Conservation (phyloP, 2,329 filamentous ascomycete species). For the Colletotrichum spinosum region DNA sequence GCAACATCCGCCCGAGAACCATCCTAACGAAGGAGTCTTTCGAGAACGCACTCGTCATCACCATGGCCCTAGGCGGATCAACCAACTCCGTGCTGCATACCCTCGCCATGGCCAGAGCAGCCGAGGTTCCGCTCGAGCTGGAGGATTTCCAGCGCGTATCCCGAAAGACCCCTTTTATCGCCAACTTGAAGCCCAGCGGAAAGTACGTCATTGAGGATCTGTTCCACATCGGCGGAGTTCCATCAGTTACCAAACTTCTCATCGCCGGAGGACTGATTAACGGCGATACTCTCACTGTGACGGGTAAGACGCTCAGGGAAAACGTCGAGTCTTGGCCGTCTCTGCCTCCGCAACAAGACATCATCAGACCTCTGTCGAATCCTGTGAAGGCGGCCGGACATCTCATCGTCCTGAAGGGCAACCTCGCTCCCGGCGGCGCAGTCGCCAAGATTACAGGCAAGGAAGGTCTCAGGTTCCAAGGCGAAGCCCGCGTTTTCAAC, state of each 20-base stretch:
- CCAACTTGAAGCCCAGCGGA: slow-evolving; percentile 85
- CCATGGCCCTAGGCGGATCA: slow-evolving; percentile 88
- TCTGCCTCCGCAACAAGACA: slow-evolving; percentile 80
- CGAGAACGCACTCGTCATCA: slow-evolving; percentile 89
- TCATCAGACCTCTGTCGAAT: slow-evolving; percentile 80
- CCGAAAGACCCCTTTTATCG: slow-evolving; percentile 86
- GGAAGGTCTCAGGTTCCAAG: slow-evolving; percentile 85
- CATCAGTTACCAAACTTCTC: slow-evolving; percentile 86
- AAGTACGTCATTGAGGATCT: slow-evolving; percentile 90
- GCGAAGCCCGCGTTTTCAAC: slow-evolving; percentile 85
- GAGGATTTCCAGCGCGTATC: slow-evolving; percentile 87
- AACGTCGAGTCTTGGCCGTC: slow-evolving; percentile 83
- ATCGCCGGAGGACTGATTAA: slow-evolving; percentile 81
- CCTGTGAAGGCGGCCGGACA: slow-evolving; percentile 88
- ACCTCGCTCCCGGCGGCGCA: slow-evolving; percentile 87
- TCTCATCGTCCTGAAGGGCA: slow-evolving; percentile 87
- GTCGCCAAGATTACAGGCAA: slow-evolving; percentile 98
- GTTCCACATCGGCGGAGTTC: slow-evolving; percentile 86
- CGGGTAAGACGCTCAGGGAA: slow-evolving; percentile 84
- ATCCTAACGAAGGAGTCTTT: slow-evolving; percentile 84
- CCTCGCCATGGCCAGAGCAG: slow-evolving; percentile 89
- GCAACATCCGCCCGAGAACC: slow-evolving; percentile 83
- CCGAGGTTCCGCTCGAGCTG: slow-evolving; percentile 79
- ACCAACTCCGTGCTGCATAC: slow-evolving; percentile 92
- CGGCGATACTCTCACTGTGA: slow-evolving; percentile 83